These are phyloP conservation scores for Echinochloa phyllopogon DNA, from an alignment of 176 grass and related monocot genomes.

Conservation along the genomic window DNA sequence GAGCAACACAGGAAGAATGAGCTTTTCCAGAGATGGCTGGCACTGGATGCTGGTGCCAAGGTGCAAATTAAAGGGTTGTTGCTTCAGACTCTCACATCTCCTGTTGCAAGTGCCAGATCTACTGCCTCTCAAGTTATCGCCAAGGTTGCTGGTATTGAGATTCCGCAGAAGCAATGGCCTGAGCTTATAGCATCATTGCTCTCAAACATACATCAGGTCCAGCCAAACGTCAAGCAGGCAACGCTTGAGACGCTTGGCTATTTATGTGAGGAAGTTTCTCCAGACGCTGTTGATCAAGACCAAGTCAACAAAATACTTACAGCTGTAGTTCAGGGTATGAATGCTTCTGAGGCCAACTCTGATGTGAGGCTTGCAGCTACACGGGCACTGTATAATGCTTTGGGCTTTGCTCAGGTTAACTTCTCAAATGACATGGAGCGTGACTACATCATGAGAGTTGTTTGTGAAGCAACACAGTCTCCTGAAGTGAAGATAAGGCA, in stretches of 20 bases:
- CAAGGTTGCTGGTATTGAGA: constrained; percentile 81
- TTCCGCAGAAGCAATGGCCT: constrained; percentile 86
- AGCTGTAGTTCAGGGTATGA: constrained; percentile 92
- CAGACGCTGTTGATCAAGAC: constrained; percentile 77
- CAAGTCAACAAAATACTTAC: constrained; percentile 93
- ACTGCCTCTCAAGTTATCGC: constrained; percentile 88
- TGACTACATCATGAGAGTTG: constrained; percentile 87
- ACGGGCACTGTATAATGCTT: constrained; percentile 81
- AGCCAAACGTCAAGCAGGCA: constrained; percentile 75
- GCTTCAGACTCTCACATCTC: constrained; percentile 74
- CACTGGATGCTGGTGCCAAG: constrained; percentile 68
- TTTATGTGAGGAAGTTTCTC: constrained; percentile 82
- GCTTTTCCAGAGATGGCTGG: constrained; percentile 80
- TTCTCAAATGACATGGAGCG: constrained; percentile 95
- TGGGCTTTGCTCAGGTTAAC: constrained; percentile 80
- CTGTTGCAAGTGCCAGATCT: constrained; percentile 77
- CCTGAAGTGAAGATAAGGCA: constrained; percentile 77
- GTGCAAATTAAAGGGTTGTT: constrained; percentile 69
- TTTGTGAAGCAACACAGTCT: constrained; percentile 75
- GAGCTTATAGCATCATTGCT: constrained; percentile 75
- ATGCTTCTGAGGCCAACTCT: constrained; percentile 70
- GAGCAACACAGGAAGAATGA: constrained; percentile 82
- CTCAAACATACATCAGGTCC: constrained; percentile 79
- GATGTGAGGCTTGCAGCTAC: constrained; percentile 83
- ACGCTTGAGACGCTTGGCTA: constrained; percentile 86